These are phyloP conservation scores for Blumeriella jaapii DNA, from an alignment of 2,329 filamentous ascomycete genomes.

Conservation along the genomic window DNA sequence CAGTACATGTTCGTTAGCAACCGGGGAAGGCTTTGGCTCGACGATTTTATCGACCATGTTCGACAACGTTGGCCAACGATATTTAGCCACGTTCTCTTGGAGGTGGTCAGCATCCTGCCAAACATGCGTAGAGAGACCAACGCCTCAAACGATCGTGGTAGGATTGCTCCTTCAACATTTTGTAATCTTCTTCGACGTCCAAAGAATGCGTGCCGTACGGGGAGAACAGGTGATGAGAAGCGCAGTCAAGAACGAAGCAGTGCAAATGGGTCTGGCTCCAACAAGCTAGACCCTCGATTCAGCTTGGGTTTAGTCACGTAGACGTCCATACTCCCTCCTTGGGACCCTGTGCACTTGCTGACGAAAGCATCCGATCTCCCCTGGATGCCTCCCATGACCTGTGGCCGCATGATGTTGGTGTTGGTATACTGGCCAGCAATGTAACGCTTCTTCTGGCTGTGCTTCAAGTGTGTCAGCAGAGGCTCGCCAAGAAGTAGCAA, in stretches of 20 bases:
- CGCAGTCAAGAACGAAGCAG: constrained; percentile 58
- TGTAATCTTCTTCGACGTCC: constrained; percentile 40
- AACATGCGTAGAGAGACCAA: constrained; percentile 28
- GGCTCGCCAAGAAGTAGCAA: neutral
- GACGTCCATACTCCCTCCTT: constrained; percentile 40
- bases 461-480: constrained; percentile 30
- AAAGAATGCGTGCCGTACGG: constrained; percentile 52
- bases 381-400: constrained; percentile 44
- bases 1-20: constrained; percentile 48
- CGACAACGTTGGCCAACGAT: constrained; percentile 92
- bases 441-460: constrained; percentile 49
- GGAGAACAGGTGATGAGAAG: constrained; percentile 59
- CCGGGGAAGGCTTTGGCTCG: constrained; percentile 36
- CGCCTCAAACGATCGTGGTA: constrained; percentile 57
- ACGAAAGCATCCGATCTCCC: constrained; percentile 45
- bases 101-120: neutral
- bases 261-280: constrained; percentile 34
- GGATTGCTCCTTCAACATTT: constrained; percentile 57
- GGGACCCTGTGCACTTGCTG: constrained; percentile 36
- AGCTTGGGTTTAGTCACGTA: constrained; percentile 35
- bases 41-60: constrained; percentile 93
- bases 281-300: neutral
- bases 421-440: constrained; percentile 59
- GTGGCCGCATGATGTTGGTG: constrained; percentile 48
- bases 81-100: constrained; percentile 36